Base-by-base conservation (phyloP, 1,139 yeast genomes). In the Scheffersomyces parashehatae region DNA sequence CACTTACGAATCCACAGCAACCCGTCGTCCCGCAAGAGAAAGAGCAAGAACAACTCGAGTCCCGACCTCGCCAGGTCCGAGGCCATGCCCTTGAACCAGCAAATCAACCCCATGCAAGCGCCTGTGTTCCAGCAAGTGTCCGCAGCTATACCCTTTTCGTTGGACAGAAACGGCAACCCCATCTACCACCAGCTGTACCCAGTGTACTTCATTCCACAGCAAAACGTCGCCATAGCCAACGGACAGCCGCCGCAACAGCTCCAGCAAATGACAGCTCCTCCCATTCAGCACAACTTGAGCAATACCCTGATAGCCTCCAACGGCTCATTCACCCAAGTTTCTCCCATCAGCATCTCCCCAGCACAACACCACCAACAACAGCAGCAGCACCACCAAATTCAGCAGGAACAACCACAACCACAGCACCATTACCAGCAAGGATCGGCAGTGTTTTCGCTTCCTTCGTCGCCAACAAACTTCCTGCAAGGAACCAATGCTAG, bases 1-100 rank as follows among this genome's bases (percentile, higher is more conserved):
- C 98, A 91, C 64, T 75, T 86, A 38, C 74, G 97, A 51, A 91
- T 90, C 44, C 98, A 91, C 63, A 82, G 86, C 15, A 87, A 88
- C 59, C 93, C 93, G 3, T 49, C 52, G 39, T 51, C 62, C 36
- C 42, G 64, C 32, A 59, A 59, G 41, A 44, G 53, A 12, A 52
- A 52, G 49, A 52, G 44, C 43, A 47, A 46, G 39, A 28, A 37
- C 37, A 16, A 28, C 20, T 32, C 34, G 35, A 15, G 16, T 10
- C 24, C n/a, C 20, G 33, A 32, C 29, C 13, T 28, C 33, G 35
- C 28, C 14, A 34, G 29, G 31, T n/a, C 20, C 24, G 35, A 31
- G n/a, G 11, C 20, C 9, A 16, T 20, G 29, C 26, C 35, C 14
- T 12, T 16, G 15, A 30, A n/a, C 28, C 41, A 30, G 15, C 41